phyloP scores from a whole-genome alignment of 345 rosid genomes.

The Brassica juncea region DNA sequence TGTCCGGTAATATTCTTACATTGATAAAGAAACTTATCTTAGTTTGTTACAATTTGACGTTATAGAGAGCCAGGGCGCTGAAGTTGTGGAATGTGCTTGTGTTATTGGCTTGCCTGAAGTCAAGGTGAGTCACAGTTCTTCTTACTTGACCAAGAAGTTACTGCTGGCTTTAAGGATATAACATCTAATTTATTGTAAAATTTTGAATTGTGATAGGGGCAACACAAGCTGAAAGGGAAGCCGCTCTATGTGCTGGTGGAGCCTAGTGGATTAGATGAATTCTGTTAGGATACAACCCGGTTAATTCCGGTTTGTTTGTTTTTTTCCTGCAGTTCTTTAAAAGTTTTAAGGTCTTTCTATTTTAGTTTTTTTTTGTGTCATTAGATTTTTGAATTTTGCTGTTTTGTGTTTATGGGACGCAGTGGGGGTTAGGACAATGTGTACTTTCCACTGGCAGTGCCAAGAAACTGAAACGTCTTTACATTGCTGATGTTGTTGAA shows the following conservation, averaged over 20 bases:
- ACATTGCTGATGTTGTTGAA: conserved; percentile 5
- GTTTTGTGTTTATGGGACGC: background rate
- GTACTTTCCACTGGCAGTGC: conserved; percentile 15
- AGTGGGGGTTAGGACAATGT: conserved; percentile 23
- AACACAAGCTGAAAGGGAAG: conserved; percentile 69
- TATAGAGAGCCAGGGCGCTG: conserved; percentile 66
- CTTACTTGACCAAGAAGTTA: conserved; percentile 21
- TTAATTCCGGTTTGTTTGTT: conserved; percentile 14
- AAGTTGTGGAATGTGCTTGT: conserved; percentile 74
- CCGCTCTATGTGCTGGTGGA: conserved; percentile 73
- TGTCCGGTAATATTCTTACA: background rate
- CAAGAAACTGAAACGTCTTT: background rate
- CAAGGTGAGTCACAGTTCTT: conserved; percentile 45
- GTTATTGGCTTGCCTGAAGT: conserved; percentile 78
- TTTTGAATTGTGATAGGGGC: conserved; percentile 48
- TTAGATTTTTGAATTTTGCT: conserved; percentile 28
- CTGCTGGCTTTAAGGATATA: background rate
- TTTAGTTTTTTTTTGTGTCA: background rate
- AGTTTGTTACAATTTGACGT: background rate
- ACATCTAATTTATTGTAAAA: background rate
- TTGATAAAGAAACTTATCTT: background rate
- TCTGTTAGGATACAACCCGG: conserved; percentile 37
- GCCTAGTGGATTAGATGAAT: conserved; percentile 58
- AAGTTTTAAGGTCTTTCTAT: background rate
- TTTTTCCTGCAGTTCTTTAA: background rate